Evolutionary conservation across 495 filamentous ascomycete genomes (phyloP), one percentile per base, ranked within the genome.

Genomic region (Evansstolkia leycettana): DNA sequence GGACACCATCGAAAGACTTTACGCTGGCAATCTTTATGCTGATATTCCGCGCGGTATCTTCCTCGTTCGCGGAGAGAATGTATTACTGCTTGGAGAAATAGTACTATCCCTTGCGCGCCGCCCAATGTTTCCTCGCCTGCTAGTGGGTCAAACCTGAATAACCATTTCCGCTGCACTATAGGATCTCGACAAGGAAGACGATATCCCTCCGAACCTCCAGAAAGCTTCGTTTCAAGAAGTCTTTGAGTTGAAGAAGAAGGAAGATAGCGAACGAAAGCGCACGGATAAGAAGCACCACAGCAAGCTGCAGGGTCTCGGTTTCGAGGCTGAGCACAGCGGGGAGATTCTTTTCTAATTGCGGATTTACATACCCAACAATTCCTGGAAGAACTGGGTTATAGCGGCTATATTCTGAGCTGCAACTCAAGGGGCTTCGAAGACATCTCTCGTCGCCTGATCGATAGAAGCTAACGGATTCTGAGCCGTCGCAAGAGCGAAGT

Each of bases 101-200:
- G 78, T 82, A 71, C 23, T 70, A 36, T 11, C 28, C 10, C 33
- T 30, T 31, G 17, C 19, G 0, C 18, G 11, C 19, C 17, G 43
- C 19, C 12, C 9, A 36, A 12, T 10, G 7, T 13, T 31, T 33
- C 14, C 14, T 6, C 13, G 31, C 14, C n/a, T n/a, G n/a, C n/a
- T n/a, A 10, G 28, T 5, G 10, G 28, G 28, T 29, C 12, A 4
- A 26, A 26, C 36, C 12, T 16, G 41, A 30, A 37, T 37, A 17
- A 17, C 23, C 17, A 37, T 13, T 12, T 41, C n/a, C 6, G 35
- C 24, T 39, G 11, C 28, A 4, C 17, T 25, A n/a, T 34, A 82
- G 78, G 89, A 96, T 48, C 73, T 95, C 12, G 89, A 96, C 60
- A 86, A 80, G 46, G 89, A 96, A 58, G 89, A 96, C 56, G 77